A percentile compares a stretch with the other conserved stretches of the same genome.
phyloP scores from a whole-genome alignment of 179 eudicot species.

The Kewa caespitosa region DNA sequence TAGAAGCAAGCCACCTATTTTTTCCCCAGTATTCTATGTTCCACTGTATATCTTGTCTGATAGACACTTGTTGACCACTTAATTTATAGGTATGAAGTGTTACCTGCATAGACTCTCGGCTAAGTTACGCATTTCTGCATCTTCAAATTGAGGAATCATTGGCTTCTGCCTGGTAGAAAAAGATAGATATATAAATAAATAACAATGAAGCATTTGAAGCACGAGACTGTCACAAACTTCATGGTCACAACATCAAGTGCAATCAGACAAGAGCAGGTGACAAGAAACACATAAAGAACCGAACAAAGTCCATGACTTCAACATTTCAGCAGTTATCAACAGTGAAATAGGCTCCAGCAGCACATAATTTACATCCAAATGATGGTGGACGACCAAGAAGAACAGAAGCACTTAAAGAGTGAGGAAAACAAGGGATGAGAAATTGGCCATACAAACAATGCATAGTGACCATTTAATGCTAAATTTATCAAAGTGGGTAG shows the following conservation, averaged over 20 bases:
- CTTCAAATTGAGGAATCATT: slow-evolving; percentile 90
- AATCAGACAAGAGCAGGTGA: background rate
- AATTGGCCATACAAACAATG: no score
- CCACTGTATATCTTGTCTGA: background rate
- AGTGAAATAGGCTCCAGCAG: no score
- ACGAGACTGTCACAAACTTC: background rate
- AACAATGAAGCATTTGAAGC: background rate
- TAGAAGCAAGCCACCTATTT: background rate
- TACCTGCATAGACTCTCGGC: slow-evolving; percentile 94
- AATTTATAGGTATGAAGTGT: slow-evolving; percentile 9
- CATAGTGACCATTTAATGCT: no score
- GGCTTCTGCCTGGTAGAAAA: slow-evolving; percentile 69
- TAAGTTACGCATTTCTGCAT: slow-evolving; percentile 85
- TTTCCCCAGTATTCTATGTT: background rate
- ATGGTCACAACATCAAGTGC: background rate
- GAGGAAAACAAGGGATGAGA: no score
- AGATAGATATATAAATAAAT: background rate
- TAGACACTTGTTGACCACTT: background rate
- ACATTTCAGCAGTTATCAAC: no score
- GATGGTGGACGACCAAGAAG: no score
- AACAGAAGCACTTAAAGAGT: no score
- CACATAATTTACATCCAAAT: no score
- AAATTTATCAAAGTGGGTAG: no score
- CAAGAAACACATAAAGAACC: background rate
- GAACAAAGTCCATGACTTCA: no score